Conservation (phyloP, 1,284 basidiomycete genomes). For the Limonomyces culmigenus region DNA sequence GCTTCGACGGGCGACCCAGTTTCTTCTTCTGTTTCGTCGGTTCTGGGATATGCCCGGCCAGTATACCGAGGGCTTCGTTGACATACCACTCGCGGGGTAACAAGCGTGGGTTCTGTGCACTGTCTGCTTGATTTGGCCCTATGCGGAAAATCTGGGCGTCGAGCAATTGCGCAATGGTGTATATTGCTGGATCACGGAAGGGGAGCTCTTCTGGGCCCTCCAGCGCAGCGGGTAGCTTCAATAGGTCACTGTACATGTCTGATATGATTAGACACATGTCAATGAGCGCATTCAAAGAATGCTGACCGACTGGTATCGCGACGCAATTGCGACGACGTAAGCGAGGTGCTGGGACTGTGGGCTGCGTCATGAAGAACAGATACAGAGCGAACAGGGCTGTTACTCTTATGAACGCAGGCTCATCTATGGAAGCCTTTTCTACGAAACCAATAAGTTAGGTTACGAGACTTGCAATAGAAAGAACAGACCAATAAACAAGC, state of each 20-base stretch:
- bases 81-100: constrained; percentile 49
- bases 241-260: constrained; percentile 38
- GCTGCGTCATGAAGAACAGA: constrained; percentile 49
- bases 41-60: constrained; percentile 2
- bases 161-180: constrained; percentile 29
- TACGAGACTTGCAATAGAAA: no score
- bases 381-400: constrained; percentile 52
- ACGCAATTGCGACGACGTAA: constrained; percentile 30
- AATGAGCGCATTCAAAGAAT: neutral
- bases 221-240: constrained; percentile 25
- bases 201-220: constrained; percentile 20
- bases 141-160: constrained; percentile 35
- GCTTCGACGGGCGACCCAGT: constrained; percentile 48
- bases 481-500: constrained; percentile 45
- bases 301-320: constrained; percentile 39
- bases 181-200: constrained; percentile 28
- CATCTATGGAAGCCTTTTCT: no score
- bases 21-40: constrained; percentile 18
- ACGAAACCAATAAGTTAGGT: no score
- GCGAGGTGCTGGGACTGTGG: constrained; percentile 28
- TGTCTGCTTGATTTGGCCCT: constrained; percentile 30
- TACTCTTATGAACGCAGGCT: constrained; percentile 31
- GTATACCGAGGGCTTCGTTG: constrained; percentile 17
- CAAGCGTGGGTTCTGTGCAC: constrained; percentile 37
- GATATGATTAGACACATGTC: constrained; percentile 1